phyloP scores from a whole-genome alignment of 2,329 filamentous ascomycete genomes.

The Ceratocystis papillata region DNA sequence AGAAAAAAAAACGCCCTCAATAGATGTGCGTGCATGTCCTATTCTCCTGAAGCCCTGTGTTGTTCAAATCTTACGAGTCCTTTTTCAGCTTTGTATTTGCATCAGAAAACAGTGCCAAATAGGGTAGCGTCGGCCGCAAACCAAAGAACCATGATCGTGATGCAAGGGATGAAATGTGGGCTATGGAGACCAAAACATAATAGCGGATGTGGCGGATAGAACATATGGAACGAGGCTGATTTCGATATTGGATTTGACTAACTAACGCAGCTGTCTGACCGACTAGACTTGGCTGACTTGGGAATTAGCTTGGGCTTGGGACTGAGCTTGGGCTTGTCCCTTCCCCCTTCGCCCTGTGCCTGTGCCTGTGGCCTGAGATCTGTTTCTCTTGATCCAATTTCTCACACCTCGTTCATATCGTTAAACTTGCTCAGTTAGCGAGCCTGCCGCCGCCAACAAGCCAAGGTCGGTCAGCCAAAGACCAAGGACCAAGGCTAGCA shows the following conservation, averaged over 20 bases:
- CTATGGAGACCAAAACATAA: not conserved
- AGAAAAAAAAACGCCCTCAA: not conserved
- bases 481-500: not conserved
- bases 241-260: no score
- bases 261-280: not conserved
- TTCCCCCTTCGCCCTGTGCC: not conserved
- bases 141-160: conserved; percentile 5
- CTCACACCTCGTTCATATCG: not conserved
- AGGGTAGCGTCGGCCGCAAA: not conserved
- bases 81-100: conserved; percentile 4
- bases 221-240: conserved; percentile 2
- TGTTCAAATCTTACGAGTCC: conserved; percentile 5
- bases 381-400: conserved; percentile 1
- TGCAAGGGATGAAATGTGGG: conserved; percentile 2
- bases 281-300: not conserved
- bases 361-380: not conserved
- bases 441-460: not conserved
- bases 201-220: not conserved
- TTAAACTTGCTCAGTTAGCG: not conserved
- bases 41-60: not conserved
- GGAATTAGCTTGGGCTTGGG: not conserved
- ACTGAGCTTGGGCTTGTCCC: not conserved
- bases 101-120: not conserved
- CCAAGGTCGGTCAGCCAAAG: not conserved
- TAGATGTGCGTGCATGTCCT: not conserved